Evolutionary conservation across 2,329 filamentous ascomycete genomes (phyloP).

Genomic region (Teratosphaeria viscida): DNA sequence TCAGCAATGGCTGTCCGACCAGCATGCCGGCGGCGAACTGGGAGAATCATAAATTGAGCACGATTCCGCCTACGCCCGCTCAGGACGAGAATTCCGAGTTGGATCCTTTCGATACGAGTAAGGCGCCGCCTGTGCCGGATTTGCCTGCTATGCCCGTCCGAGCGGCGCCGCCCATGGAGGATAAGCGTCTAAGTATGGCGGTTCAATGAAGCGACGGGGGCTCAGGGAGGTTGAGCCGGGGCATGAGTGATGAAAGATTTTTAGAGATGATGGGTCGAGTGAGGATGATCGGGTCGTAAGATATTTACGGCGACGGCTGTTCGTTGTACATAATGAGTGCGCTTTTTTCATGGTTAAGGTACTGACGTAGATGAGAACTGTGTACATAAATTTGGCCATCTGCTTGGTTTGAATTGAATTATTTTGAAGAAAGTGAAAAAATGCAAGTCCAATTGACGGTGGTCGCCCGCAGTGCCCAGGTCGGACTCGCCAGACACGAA

Average conservation of each 20-base stretch:
- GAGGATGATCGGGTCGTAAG: background rate
- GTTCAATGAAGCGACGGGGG: background rate
- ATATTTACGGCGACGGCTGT: background rate
- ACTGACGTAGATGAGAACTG: too few relatives aligned
- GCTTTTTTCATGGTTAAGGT: background rate
- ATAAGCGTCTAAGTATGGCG: constrained; percentile 1
- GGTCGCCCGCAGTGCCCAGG: too few relatives aligned
- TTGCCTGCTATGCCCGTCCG: constrained; percentile 9
- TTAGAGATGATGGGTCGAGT: background rate
- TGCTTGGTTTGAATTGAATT: background rate
- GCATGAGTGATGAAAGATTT: background rate
- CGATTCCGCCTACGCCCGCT: constrained; percentile 34
- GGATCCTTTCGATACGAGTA: constrained; percentile 29
- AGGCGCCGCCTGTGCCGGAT: constrained; percentile 12
- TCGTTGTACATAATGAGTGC: background rate
- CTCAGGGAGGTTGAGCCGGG: background rate
- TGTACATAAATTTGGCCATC: background rate
- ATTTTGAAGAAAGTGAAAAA: too few relatives aligned
- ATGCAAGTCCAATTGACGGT: too few relatives aligned
- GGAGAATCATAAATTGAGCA: constrained; percentile 24
- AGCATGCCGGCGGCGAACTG: constrained; percentile 26
- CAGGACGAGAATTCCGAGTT: constrained; percentile 16
- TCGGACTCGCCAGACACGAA: background rate
- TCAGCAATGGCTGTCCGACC: constrained; percentile 29
- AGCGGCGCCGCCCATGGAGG: background rate